These are phyloP conservation scores for Mycogone perniciosa DNA, from an alignment of 2,329 filamentous ascomycete genomes.

Conservation along the genomic window DNA sequence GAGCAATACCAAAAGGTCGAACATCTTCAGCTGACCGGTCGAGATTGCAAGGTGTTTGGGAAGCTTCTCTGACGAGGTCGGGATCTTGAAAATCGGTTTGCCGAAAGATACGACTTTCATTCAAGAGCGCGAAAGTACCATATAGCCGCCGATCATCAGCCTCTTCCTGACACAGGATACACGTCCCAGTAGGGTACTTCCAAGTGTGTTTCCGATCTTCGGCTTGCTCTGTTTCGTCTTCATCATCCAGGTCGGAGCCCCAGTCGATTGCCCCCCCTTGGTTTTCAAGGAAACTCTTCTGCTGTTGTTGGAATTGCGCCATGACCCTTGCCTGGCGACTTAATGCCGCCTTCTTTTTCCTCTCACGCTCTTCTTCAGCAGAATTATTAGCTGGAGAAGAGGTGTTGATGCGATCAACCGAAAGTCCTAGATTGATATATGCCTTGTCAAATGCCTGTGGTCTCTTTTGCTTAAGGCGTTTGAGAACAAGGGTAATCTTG, in stretches of 20 bases:
- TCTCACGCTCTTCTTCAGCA: constrained; percentile 66
- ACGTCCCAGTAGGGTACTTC: constrained; percentile 89
- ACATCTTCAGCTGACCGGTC: constrained; percentile 78
- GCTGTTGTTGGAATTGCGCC: constrained; percentile 97
- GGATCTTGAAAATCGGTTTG: constrained; percentile 77
- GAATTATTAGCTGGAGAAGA: constrained; percentile 68
- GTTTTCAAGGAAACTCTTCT: constrained; percentile 87
- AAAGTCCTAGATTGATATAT: constrained; percentile 56
- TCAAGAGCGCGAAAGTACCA: constrained; percentile 87
- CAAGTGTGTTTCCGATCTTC: constrained; percentile 62
- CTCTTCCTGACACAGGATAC: constrained; percentile 94
- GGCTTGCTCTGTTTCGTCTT: constrained; percentile 50
- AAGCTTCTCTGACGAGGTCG: constrained; percentile 78
- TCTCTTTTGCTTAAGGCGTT: constrained; percentile 76
- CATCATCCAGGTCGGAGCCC: constrained; percentile 71
- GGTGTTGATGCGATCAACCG: constrained; percentile 73
- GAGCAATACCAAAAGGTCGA: constrained; percentile 84
- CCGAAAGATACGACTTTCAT: constrained; percentile 77
- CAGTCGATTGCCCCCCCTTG: constrained; percentile 82
- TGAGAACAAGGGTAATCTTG: constrained; percentile 77
- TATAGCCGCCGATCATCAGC: constrained; percentile 84
- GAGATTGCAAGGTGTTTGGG: constrained; percentile 70
- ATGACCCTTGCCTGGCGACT: constrained; percentile 90
- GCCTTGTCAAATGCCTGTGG: constrained; percentile 66
- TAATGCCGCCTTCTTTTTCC: constrained; percentile 84